A percentile compares a stretch with the other conserved stretches of the same genome.
Evolutionary conservation across 306 rosid genomes (phyloP).

Genomic region (Cucumis cinereus): DNA sequence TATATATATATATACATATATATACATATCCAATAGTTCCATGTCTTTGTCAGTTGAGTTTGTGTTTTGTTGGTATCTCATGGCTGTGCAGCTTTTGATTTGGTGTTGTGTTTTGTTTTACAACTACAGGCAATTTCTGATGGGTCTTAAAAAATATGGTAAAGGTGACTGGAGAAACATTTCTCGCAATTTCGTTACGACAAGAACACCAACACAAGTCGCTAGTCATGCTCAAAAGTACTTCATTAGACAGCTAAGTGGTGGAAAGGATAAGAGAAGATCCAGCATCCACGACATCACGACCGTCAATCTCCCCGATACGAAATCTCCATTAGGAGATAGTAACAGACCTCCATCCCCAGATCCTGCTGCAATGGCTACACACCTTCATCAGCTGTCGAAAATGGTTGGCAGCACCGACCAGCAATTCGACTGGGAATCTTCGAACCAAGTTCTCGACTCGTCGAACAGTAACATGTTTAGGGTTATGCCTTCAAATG

Average conservation of each 20-base stretch:
- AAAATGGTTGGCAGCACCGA: conserved; percentile 19
- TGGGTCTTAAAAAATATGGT: conserved; percentile 88
- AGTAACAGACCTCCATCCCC: conserved; percentile 23
- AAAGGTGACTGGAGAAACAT: conserved; percentile 97
- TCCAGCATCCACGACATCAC: conserved; percentile 95
- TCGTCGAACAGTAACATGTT: conserved; percentile 2
- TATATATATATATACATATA: no score
- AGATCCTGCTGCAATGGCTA: conserved; percentile 12
- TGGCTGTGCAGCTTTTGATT: neutral
- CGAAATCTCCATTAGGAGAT: conserved; percentile 30
- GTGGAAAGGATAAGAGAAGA: conserved; percentile 83
- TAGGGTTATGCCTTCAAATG: conserved; percentile 36
- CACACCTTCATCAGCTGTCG: conserved; percentile 29
- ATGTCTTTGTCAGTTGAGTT: neutral
- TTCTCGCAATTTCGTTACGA: conserved; percentile 66
- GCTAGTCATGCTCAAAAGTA: conserved; percentile 96
- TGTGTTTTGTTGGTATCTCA: neutral
- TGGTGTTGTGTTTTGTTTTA: neutral
- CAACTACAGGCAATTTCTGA: conserved; percentile 56
- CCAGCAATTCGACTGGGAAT: conserved; percentile 39
- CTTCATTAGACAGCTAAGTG: conserved; percentile 59
- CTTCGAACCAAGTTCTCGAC: conserved; percentile 32
- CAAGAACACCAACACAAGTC: conserved; percentile 86
- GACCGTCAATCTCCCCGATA: conserved; percentile 44
- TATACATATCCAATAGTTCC: neutral